A percentile compares a stretch with the other conserved stretches of the same genome.
These are phyloP conservation scores for Papiliotrema nemorosa DNA, from an alignment of 1,284 basidiomycete genomes.

Conservation along the genomic window DNA sequence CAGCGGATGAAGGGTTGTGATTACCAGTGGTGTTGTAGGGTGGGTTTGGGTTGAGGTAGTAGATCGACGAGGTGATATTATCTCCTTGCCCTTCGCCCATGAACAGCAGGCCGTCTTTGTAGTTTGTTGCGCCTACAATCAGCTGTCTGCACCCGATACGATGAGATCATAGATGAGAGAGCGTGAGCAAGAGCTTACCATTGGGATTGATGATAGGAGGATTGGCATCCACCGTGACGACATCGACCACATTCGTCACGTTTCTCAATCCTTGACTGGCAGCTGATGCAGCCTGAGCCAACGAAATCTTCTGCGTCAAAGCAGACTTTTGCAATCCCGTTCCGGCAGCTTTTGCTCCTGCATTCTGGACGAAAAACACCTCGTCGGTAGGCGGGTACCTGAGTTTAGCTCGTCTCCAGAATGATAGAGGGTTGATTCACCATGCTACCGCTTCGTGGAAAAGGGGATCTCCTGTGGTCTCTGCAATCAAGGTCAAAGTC, in stretches of 20 bases:
- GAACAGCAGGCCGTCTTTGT: slow-evolving; percentile 59
- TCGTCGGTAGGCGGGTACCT: slow-evolving; percentile 57
- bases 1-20: neutral
- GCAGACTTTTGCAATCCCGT: slow-evolving; percentile 52
- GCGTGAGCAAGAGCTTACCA: too few relatives aligned
- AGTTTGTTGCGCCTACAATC: slow-evolving; percentile 58
- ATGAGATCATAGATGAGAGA: neutral
- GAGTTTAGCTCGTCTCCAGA: neutral
- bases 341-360: slow-evolving; percentile 49
- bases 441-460: slow-evolving; percentile 73
- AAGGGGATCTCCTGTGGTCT: slow-evolving; percentile 58
- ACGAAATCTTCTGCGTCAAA: slow-evolving; percentile 51
- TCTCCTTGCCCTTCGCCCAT: slow-evolving; percentile 63
- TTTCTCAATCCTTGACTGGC: slow-evolving; percentile 49
- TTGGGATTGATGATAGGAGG: slow-evolving; percentile 68
- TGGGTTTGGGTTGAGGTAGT: slow-evolving; percentile 60
- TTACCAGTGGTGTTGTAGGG: slow-evolving; percentile 60
- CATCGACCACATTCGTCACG: slow-evolving; percentile 52
- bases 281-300: slow-evolving; percentile 46
- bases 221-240: slow-evolving; percentile 49
- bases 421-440: slow-evolving; percentile 13
- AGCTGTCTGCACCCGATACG: neutral
- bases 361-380: slow-evolving; percentile 56
- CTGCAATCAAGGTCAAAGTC: slow-evolving; percentile 58
- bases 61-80: slow-evolving; percentile 60